phyloP scores from a whole-genome alignment of 495 filamentous ascomycete genomes.

The Daldinia vernicosa region DNA sequence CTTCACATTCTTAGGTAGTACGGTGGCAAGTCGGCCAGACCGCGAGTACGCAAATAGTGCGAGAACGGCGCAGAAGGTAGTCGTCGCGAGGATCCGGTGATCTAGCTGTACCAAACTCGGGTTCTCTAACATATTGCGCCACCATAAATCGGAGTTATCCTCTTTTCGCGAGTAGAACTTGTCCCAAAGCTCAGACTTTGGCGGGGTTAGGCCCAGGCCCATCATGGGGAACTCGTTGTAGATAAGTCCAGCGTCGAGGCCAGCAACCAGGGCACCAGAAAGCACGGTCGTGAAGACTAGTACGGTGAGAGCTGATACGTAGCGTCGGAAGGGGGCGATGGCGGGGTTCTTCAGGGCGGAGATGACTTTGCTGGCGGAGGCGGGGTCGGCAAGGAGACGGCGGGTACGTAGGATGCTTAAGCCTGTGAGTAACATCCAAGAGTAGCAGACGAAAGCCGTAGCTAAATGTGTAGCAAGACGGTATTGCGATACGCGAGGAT shows the following conservation, averaged over 20 bases:
- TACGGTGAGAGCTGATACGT: slow-evolving; percentile 72
- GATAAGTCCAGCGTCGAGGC: slow-evolving; percentile 93
- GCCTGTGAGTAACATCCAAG: slow-evolving; percentile 93
- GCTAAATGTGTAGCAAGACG: slow-evolving; percentile 88
- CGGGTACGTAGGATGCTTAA: slow-evolving; percentile 82
- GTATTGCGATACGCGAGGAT: slow-evolving; percentile 94
- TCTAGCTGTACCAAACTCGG: slow-evolving; percentile 93
- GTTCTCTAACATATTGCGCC: slow-evolving; percentile 97
- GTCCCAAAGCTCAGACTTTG: slow-evolving; percentile 81
- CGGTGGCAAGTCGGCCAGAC: slow-evolving; percentile 67
- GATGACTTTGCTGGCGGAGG: slow-evolving; percentile 63
- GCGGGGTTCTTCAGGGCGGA: slow-evolving; percentile 68
- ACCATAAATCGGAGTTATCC: slow-evolving; percentile 83
- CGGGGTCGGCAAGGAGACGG: slow-evolving; percentile 69
- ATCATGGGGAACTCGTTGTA: slow-evolving; percentile 99
- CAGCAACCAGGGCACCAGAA: slow-evolving; percentile 92
- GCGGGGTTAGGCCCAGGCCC: slow-evolving; percentile 83
- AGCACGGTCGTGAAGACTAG: slow-evolving; percentile 90
- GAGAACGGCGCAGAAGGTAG: slow-evolving; percentile 84
- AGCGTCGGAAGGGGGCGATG: slow-evolving; percentile 75
- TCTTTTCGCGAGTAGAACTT: slow-evolving; percentile 82
- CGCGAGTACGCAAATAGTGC: slow-evolving; percentile 79
- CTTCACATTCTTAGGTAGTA: slow-evolving; percentile 69
- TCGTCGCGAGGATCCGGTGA: slow-evolving; percentile 89
- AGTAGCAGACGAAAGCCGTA: slow-evolving; percentile 89